Evolutionary conservation across 1,284 basidiomycete genomes (phyloP), one percentile per base, ranked within the genome.

Genomic region (Volvariella surrecta): DNA sequence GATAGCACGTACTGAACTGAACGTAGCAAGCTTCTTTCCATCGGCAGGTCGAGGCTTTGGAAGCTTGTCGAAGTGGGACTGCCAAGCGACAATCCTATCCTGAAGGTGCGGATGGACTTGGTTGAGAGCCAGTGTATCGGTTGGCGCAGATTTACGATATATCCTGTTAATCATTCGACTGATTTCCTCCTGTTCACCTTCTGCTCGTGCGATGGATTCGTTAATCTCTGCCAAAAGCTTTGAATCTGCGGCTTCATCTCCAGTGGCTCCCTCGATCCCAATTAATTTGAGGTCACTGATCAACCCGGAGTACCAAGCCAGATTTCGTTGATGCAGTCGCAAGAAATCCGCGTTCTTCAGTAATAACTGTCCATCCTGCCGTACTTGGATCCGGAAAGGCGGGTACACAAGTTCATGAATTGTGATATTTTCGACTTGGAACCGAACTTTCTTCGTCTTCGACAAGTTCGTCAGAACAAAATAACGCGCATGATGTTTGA

Each of bases 1-100:
- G 58, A 85, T 84, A 3, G 72, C 74, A 30, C 80, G 73, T 42
- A 87, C 70, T 19, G 83, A 78, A 37, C 71, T 71, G 52, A 89
- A 83, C 0, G 79, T 70, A 19, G 83, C 82, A 3, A 70, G 55
- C 48, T 74, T 68, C 45, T 75, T 74, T 32, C 62, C 63, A 43
- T 60, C 67, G 1, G 61, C 54, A 50, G 67, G 47, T 54, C 76
- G 73, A 2, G 77, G 76, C 54, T 82, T 86, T 2, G 82, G 85
- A 45, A 80, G 66, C 43, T 73, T 74, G 54, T 89, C 83, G 56
- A 93, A 90, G 55, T 91, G 86, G 46, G 78, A 75, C 58, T 96
- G 93, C 90, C 94, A 98, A 34, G 88, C 88, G n/a, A 97, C 91
- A 42, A 96, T 92, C 61, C 87, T 89, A 57, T 96, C 91, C 63